Evolutionary conservation across 2,329 filamentous ascomycete species (phyloP), one percentile per base, ranked within the genome.

Genomic region (Trichophyton schoenleinii): DNA sequence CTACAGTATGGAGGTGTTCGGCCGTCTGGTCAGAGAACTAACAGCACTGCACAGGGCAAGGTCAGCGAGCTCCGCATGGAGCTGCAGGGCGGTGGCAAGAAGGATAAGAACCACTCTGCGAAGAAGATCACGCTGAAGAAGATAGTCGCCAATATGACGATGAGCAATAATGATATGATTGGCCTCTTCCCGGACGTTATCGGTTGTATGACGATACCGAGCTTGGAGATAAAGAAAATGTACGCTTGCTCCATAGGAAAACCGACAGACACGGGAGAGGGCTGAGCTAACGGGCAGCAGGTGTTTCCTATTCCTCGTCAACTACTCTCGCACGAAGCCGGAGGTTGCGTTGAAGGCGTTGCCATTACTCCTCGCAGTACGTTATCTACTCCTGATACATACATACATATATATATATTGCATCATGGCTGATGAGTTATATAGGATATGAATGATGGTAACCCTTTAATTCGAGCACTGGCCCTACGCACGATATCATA

Each of bases 91-190:
- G 91, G 91, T 72, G 87, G 89, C 67, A 96, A 95, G 81, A 99
- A 97, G 80, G 94, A 99, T 79, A 97, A 96, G 83, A 96, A 95
- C 77, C 87, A 90, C 77, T 83, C 87, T 52, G 85, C 85, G 67
- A 99, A 97, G 81, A 97, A 97, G 83, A 95, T 96, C 71, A 91
- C 94, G 9, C 82, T 99, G 65, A 99, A 99, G 83, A 96, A 96
- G 82, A 97, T 99, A 68, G 94, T 99, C 69, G 94, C 94, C 73
- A 99, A 99, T 74, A 99, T 99, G 94, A 99, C 94, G 66, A 99
- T 99, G 94, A 97, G 92, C 83, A 99, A 99, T 78, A 99, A 97
- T 72, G 94, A 99, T 75, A 99, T 99, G 94, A 88, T 97, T 61
- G 91, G 90, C 44, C 80, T 99, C 59, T 99, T 99, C 69, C 91